Percentiles rank a stretch among this genome's conserved stretches.
Conservation (phyloP, 2,329 filamentous ascomycete genomes). For the Gnomoniopsis sp. region DNA sequence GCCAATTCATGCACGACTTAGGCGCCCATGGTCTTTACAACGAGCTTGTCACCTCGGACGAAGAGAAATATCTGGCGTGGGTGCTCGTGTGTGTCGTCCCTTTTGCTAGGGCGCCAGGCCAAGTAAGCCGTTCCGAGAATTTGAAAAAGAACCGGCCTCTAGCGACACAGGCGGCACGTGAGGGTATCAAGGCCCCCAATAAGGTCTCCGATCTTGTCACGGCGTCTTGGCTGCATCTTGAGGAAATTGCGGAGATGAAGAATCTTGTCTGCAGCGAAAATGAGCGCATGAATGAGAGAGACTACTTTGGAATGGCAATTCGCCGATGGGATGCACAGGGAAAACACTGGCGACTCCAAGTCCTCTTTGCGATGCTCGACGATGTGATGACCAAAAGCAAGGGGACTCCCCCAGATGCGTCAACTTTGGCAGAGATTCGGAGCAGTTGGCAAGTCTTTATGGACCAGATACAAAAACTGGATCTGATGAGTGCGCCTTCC, state of each 20-base stretch:
- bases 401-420: not conserved
- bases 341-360: conserved; percentile 67
- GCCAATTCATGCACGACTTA: conserved; percentile 54
- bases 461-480: conserved; percentile 50
- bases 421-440: conserved; percentile 30
- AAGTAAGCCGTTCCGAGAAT: conserved; percentile 36
- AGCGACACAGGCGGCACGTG: conserved; percentile 62
- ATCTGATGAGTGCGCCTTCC: conserved; percentile 55
- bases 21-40: conserved; percentile 37
- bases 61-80: conserved; percentile 74
- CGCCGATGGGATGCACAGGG: conserved; percentile 63
- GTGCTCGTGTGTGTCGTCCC: conserved; percentile 70
- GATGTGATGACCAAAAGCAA: conserved; percentile 48
- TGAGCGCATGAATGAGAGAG: conserved; percentile 49
- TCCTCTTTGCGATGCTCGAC: conserved; percentile 63
- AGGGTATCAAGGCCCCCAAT: conserved; percentile 78
- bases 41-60: conserved; percentile 57
- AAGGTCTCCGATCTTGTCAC: conserved; percentile 68
- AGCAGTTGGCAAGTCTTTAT: conserved; percentile 52
- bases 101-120: conserved; percentile 57
- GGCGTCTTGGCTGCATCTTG: conserved; percentile 59
- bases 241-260: conserved; percentile 63
- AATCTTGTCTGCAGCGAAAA: conserved; percentile 45
- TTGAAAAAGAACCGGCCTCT: conserved; percentile 43
- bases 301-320: conserved; percentile 70